Conservation (phyloP, 2,329 filamentous ascomycete species). For the Epichloe amarillans region DNA sequence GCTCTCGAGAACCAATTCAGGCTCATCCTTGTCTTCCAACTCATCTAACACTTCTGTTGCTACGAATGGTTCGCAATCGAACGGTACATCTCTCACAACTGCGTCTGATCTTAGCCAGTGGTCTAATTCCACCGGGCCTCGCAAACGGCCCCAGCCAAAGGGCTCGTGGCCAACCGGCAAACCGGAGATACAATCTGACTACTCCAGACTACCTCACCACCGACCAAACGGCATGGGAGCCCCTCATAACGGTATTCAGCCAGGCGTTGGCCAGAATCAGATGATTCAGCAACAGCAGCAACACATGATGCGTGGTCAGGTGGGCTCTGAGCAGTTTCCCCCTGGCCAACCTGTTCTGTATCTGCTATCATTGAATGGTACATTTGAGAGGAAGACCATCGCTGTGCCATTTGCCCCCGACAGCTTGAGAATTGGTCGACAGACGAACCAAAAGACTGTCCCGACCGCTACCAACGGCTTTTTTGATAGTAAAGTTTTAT, state of each 20-base stretch:
- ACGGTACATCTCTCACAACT: constrained; percentile 40
- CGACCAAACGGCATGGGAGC: constrained; percentile 28
- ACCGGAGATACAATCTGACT: constrained; percentile 33
- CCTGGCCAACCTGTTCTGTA: constrained; percentile 66
- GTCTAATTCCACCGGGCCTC: constrained; percentile 31
- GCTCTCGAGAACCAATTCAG: constrained; percentile 78
- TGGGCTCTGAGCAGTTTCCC: constrained; percentile 40
- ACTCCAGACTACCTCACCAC: constrained; percentile 31
- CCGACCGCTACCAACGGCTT: constrained; percentile 86
- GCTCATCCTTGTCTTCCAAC: constrained; percentile 65
- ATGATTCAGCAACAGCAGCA: constrained; percentile 27
- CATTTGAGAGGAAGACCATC: constrained; percentile 95
- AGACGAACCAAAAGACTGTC: constrained; percentile 93
- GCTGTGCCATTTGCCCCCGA: constrained; percentile 88
- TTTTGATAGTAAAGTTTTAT: constrained; percentile 96
- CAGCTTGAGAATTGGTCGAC: constrained; percentile 82
- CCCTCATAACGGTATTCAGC: constrained; percentile 20
- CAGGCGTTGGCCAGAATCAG: constrained; percentile 19
- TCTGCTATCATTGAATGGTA: constrained; percentile 82
- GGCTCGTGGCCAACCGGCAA: constrained; percentile 36
- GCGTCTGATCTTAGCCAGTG: constrained; percentile 37
- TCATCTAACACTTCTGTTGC: constrained; percentile 52
- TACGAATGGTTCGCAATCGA: constrained; percentile 45
- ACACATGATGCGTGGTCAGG: constrained; percentile 45
- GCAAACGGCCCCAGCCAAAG: constrained; percentile 40